A percentile compares a stretch with the other conserved stretches of the same genome.
phyloP scores from a whole-genome alignment of 2,329 filamentous ascomycete genomes.

The Fusarium gaditjirri region DNA sequence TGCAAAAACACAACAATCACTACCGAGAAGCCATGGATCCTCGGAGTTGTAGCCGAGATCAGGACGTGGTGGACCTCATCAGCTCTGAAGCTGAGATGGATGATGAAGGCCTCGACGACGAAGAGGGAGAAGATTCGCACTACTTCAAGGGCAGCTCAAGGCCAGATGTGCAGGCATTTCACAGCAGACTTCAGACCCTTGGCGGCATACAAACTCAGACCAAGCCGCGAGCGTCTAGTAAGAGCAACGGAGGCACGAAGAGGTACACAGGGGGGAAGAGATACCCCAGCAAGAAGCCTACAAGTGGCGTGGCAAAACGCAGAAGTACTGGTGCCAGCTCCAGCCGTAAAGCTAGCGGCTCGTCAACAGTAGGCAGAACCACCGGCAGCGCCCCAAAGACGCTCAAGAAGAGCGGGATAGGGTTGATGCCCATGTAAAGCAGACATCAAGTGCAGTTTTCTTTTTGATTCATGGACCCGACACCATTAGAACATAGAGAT shows the following conservation, averaged over 20 bases:
- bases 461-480: constrained; percentile 10
- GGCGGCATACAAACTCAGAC: constrained; percentile 42
- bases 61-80: constrained; percentile 66
- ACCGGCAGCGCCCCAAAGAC: constrained; percentile 40
- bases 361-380: constrained; percentile 39
- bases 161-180: constrained; percentile 50
- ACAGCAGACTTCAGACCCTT: constrained; percentile 47
- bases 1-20: constrained; percentile 59
- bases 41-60: constrained; percentile 32
- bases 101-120: constrained; percentile 51
- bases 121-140: constrained; percentile 56
- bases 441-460: not conserved
- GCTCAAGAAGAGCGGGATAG: constrained; percentile 51
- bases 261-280: constrained; percentile 45
- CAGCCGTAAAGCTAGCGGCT: constrained; percentile 47
- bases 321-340: constrained; percentile 44
- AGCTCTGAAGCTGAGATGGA: constrained; percentile 56
- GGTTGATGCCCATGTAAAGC: constrained; percentile 45
- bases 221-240: constrained; percentile 42
- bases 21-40: constrained; percentile 64
- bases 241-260: constrained; percentile 45
- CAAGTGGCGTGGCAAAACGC: constrained; percentile 47
- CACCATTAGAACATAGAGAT: not conserved
- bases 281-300: constrained; percentile 45
- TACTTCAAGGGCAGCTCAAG: constrained; percentile 55